phyloP scores from a whole-genome alignment of 1,139 yeast species.

The Yamadazyma epiphylla region DNA sequence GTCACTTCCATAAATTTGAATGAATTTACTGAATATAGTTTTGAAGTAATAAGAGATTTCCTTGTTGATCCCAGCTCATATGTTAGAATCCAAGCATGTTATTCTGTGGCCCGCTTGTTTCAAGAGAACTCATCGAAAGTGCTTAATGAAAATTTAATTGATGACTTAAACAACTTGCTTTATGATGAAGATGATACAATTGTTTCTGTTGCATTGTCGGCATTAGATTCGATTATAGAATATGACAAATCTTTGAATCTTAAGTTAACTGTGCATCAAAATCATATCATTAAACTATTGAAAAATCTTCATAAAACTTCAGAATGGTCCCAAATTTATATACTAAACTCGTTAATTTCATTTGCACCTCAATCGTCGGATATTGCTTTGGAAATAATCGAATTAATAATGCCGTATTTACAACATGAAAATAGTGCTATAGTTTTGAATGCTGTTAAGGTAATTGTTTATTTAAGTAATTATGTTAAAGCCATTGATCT shows the following conservation, averaged over 20 bases:
- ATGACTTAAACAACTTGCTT: slow-evolving; percentile 54
- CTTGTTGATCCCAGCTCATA: slow-evolving; percentile 54
- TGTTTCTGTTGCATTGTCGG: slow-evolving; percentile 70
- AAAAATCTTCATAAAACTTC: slow-evolving; percentile 50
- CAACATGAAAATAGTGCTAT: slow-evolving; percentile 84
- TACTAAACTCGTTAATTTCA: slow-evolving; percentile 65
- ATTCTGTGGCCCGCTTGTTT: slow-evolving; percentile 66
- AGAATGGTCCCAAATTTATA: slow-evolving; percentile 79
- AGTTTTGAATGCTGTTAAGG: slow-evolving; percentile 71
- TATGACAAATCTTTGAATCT: slow-evolving; percentile 46
- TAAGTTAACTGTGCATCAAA: slow-evolving; percentile 44
- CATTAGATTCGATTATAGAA: slow-evolving; percentile 65
- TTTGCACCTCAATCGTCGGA: slow-evolving; percentile 67
- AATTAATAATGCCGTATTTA: slow-evolving; percentile 64
- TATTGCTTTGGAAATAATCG: slow-evolving; percentile 68
- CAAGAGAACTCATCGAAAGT: slow-evolving; percentile 50
- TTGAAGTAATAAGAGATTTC: slow-evolving; percentile 22
- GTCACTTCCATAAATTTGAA: slow-evolving; percentile 55
- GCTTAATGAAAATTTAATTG: slow-evolving; percentile 45
- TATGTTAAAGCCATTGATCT: slow-evolving; percentile 50
- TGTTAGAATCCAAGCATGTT: slow-evolving; percentile 68
- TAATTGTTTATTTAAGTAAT: slow-evolving; percentile 68
- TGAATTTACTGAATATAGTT: slow-evolving; percentile 42
- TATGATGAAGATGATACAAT: slow-evolving; percentile 59
- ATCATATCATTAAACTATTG: slow-evolving; percentile 53